Percentiles rank a stretch among this genome's conserved stretches.
These are phyloP conservation scores for Chaetoceros muelleri DNA, from an alignment of 108 stramenopile genomes.

Conservation along the genomic window DNA sequence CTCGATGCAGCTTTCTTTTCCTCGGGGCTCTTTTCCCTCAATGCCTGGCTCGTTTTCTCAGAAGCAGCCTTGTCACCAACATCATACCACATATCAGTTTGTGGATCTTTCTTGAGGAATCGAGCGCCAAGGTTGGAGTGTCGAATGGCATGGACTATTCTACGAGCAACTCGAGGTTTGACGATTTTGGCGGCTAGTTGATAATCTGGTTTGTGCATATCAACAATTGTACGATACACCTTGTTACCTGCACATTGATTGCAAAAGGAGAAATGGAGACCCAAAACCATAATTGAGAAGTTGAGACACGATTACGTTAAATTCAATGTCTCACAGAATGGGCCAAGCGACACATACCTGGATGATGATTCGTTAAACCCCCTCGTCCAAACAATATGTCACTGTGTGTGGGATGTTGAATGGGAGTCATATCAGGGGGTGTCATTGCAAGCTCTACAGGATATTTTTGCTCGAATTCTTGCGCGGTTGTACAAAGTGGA, in stretches of 20 bases:
- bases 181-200: conserved; percentile 51
- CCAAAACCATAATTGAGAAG: no score
- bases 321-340: no score
- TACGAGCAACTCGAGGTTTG: conserved; percentile 66
- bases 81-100: conserved; percentile 39
- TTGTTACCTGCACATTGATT: no score
- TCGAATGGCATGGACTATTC: conserved; percentile 43
- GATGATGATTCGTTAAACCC: conserved; percentile 71
- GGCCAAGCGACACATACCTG: no score
- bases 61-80: conserved; percentile 54
- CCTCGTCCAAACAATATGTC: conserved; percentile 67
- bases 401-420: neutral
- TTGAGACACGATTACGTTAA: no score
- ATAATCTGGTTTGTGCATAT: conserved; percentile 67
- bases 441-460: neutral
- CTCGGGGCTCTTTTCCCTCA: conserved; percentile 65
- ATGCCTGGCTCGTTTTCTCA: conserved; percentile 61
- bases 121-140: neutral
- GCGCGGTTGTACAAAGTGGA: neutral
- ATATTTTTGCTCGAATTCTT: neutral
- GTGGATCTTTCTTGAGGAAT: conserved; percentile 26
- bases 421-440: neutral
- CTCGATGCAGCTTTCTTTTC: no score
- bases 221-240: conserved; percentile 66
- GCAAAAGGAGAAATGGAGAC: no score